phyloP scores from a whole-genome alignment of 202 grass and related monocot species.

The Sporobolus alterniflorus region DNA sequence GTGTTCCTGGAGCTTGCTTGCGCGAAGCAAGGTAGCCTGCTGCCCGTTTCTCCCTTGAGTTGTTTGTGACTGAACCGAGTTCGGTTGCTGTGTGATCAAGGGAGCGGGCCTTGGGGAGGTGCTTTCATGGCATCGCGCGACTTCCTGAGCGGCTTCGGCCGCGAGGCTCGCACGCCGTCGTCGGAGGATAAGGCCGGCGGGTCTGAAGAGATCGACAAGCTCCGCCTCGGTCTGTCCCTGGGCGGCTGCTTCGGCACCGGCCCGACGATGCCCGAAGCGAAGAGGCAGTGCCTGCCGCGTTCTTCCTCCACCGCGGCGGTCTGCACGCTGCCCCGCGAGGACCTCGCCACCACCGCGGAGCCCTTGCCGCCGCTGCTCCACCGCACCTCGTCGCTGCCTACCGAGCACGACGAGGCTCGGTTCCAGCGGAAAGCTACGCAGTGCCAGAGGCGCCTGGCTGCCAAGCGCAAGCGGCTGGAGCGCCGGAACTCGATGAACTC shows the following conservation, averaged over 20 bases:
- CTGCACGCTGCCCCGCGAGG: conserved; percentile 38
- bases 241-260: conserved; percentile 82
- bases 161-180: conserved; percentile 10
- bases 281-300: conserved; percentile 53
- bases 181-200: conserved; percentile 22
- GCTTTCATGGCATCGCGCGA: conserved; percentile 50
- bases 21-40: not conserved
- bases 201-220: conserved; percentile 60
- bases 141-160: conserved; percentile 67
- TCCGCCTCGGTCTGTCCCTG: conserved; percentile 78
- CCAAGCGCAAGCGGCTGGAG: conserved; percentile 89
- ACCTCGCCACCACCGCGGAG: conserved; percentile 23
- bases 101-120: not conserved
- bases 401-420: conserved; percentile 65
- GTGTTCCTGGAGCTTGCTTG: not conserved
- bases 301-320: conserved; percentile 76
- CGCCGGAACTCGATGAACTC: conserved; percentile 78
- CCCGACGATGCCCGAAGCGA: conserved; percentile 50
- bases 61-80: not conserved
- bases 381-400: conserved; percentile 79
- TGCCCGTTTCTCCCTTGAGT: conserved; percentile 13
- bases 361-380: conserved; percentile 36
- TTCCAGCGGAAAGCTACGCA: conserved; percentile 69
- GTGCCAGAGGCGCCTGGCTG: conserved; percentile 74
- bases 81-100: not conserved